phyloP scores from a whole-genome alignment of 2,329 filamentous ascomycete species.

The Mycosphaerella sp. region DNA sequence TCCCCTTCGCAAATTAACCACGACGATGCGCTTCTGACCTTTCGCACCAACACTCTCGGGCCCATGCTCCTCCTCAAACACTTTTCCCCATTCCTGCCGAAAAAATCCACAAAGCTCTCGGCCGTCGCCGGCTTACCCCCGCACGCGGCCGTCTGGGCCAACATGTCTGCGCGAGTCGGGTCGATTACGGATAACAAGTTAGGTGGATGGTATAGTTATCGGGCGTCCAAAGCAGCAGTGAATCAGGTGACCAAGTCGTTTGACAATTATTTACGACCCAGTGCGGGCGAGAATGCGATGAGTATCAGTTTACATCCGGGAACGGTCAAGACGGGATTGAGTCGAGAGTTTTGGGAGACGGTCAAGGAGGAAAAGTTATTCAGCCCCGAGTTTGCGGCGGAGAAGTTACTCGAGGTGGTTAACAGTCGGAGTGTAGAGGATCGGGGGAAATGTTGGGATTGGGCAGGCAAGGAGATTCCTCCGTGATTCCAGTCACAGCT shows the following conservation, averaged over 20 bases:
- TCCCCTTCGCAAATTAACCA: conserved; percentile 59
- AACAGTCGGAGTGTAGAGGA: conserved; percentile 42
- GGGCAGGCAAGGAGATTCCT: conserved; percentile 57
- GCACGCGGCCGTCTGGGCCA: conserved; percentile 55
- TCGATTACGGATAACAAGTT: conserved; percentile 63
- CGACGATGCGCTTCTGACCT: conserved; percentile 57
- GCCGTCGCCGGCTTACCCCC: conserved; percentile 39
- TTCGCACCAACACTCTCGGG: conserved; percentile 66
- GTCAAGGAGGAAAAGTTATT: conserved; percentile 60
- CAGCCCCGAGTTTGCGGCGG: conserved; percentile 58
- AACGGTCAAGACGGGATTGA: conserved; percentile 70
- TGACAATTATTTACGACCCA: conserved; percentile 57
- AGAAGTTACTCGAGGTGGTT: conserved; percentile 57
- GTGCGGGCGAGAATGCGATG: conserved; percentile 56
- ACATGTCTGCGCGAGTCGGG: conserved; percentile 72
- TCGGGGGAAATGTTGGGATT: conserved; percentile 63
- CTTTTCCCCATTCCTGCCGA: conserved; percentile 62
- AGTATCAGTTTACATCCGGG: conserved; percentile 70
- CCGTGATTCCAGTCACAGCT: conserved; percentile 38
- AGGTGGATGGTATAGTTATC: conserved; percentile 79
- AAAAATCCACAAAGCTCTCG: conserved; percentile 43
- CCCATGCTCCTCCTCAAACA: conserved; percentile 72
- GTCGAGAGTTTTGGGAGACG: conserved; percentile 62
- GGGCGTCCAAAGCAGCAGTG: conserved; percentile 67
- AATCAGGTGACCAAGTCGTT: conserved; percentile 65